These are phyloP conservation scores for Kodamaea ohmeri DNA, from an alignment of 1,139 yeast species.

Conservation along the genomic window DNA sequence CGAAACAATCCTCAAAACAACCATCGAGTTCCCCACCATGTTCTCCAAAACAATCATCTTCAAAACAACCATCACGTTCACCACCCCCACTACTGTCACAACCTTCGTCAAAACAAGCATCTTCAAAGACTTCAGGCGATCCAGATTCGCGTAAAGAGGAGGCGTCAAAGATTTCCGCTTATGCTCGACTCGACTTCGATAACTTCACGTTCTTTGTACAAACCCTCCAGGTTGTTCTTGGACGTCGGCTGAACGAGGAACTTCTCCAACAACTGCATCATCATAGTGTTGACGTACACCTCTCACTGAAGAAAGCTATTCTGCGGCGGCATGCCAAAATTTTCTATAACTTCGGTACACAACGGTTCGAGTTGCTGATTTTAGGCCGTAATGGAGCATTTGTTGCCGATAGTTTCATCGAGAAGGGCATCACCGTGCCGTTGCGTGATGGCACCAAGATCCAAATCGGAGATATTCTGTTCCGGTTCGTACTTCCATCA, in stretches of 20 bases:
- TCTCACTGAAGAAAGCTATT: constrained; percentile 87
- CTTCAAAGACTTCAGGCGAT: background rate
- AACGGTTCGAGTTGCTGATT: constrained; percentile 83
- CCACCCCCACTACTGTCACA: too few relatives aligned
- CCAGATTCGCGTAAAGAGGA: background rate
- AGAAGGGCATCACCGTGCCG: constrained; percentile 86
- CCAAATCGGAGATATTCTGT: constrained; percentile 90
- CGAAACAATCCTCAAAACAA: background rate
- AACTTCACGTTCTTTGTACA: constrained; percentile 93
- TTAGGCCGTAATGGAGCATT: constrained; percentile 95
- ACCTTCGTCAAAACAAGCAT: background rate
- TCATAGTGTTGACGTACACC: constrained; percentile 82
- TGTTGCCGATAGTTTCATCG: constrained; percentile 85
- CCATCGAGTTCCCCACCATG: too few relatives aligned
- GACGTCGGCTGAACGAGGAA: constrained; percentile 75
- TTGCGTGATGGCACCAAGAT: constrained; percentile 76
- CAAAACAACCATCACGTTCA: too few relatives aligned
- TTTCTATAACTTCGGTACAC: constrained; percentile 92
- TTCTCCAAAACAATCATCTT: too few relatives aligned
- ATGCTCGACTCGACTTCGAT: constrained; percentile 90
- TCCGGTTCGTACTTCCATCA: constrained; percentile 77
- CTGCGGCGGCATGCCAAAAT: constrained; percentile 92
- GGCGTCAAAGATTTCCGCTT: constrained; percentile 71
- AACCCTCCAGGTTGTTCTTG: constrained; percentile 88
- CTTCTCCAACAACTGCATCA: constrained; percentile 33